Evolutionary conservation across 345 rosid species (phyloP).

Genomic region (Carallia brachiata): DNA sequence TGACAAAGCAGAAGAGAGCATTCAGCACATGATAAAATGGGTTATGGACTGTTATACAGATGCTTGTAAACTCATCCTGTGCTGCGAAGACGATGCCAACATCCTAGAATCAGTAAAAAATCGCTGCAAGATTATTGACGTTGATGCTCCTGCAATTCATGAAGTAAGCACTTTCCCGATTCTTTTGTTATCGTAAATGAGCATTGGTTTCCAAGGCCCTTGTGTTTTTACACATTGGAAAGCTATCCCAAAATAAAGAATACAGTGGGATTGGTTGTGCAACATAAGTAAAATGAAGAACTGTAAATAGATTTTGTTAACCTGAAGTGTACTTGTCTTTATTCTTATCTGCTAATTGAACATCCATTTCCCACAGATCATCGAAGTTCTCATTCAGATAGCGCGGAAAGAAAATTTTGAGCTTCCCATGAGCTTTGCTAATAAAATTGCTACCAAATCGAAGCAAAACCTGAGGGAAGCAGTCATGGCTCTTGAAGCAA

Average conservation of each 20-base stretch:
- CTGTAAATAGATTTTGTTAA: background rate
- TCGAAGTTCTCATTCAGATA: conserved; percentile 62
- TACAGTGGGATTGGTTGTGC: background rate
- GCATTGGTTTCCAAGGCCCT: no score
- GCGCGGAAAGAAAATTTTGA: conserved; percentile 62
- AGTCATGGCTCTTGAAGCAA: conserved; percentile 72
- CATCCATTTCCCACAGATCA: conserved; percentile 39
- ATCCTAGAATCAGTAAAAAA: conserved; percentile 48
- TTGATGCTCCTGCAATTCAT: conserved; percentile 58
- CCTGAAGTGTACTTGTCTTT: background rate
- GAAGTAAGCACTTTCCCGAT: conserved; percentile 40
- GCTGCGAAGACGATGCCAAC: conserved; percentile 57
- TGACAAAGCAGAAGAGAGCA: conserved; percentile 49
- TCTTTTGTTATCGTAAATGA: background rate
- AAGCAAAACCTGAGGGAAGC: conserved; percentile 62
- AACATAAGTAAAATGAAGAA: background rate
- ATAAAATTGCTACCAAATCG: conserved; percentile 57
- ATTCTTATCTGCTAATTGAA: background rate
- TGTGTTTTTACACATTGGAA: background rate
- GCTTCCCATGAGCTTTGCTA: conserved; percentile 58
- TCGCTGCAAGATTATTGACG: conserved; percentile 49
- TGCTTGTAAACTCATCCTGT: conserved; percentile 53
- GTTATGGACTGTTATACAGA: conserved; percentile 65
- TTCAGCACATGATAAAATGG: conserved; percentile 66
- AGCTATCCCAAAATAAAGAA: background rate